These are phyloP conservation scores for Coprinopsis marcescibilis DNA, from an alignment of 768 basidiomycete species.

Conservation along the genomic window DNA sequence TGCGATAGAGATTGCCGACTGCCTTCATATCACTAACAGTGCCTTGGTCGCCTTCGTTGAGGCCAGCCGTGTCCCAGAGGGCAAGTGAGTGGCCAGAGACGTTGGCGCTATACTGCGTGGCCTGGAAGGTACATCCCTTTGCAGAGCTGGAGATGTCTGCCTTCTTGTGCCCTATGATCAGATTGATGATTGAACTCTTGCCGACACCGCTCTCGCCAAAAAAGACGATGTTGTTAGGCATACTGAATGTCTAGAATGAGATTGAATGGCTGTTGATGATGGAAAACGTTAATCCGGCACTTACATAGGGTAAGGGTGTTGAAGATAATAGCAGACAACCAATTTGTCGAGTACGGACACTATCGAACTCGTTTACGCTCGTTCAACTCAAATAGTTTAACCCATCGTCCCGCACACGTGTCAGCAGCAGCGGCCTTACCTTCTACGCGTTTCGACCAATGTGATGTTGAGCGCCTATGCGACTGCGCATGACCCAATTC, in stretches of 20 bases:
- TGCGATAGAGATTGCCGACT: slow-evolving; percentile 18
- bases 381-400: too few species aligned
- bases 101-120: slow-evolving; percentile 17
- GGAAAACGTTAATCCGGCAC: too few species aligned
- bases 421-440: too few species aligned
- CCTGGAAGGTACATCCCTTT: slow-evolving; percentile 30
- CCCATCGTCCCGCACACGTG: too few species aligned
- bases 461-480: too few species aligned
- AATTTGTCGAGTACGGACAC: too few species aligned
- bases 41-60: slow-evolving; percentile 13
- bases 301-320: too few species aligned
- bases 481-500: too few species aligned
- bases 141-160: slow-evolving; percentile 28
- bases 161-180: slow-evolving; percentile 18
- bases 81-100: slow-evolving; percentile 20
- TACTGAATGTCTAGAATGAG: neutral
- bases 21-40: slow-evolving; percentile 15
- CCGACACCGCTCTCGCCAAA: slow-evolving; percentile 32
- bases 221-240: slow-evolving; percentile 22
- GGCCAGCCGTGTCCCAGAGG: slow-evolving; percentile 36
- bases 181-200: slow-evolving; percentile 26
- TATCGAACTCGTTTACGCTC: too few species aligned
- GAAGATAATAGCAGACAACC: too few species aligned
- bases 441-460: too few species aligned
- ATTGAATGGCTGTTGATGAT: too few species aligned